Base-by-base conservation (phyloP, 2,329 filamentous ascomycete genomes). In the Alternaria brassicicola region DNA sequence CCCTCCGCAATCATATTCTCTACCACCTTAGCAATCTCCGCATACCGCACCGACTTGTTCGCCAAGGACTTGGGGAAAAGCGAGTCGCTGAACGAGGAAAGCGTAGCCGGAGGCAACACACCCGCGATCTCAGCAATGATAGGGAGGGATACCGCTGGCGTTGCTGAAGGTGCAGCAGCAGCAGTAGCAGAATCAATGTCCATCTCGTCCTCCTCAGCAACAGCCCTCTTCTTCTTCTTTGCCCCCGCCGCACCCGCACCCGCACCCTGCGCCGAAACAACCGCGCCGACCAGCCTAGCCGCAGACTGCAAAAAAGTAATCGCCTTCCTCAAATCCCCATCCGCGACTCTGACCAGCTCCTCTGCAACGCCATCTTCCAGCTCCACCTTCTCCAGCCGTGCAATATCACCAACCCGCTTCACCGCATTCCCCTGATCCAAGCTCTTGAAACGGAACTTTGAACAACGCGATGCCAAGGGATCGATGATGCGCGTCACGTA, bases 401-500 rank as follows among this genome's bases (percentile, higher is more conserved):
- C 93, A 78, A 99, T 99, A 52, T 93, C 87, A 69, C 90, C 86
- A 12, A 99, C 80, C 53, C 96, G 83, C 71, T 84, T 86, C 68
- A 88, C 89, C 7, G 95, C 92, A 73, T 96, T 96, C 7, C 86
- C 87, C 70, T 93, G 90, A 76, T 97, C 94, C 63, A 99, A 81
- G 64, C 91, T 92, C 86, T 99, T 99, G 85, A 99, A 99, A 30
- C 95, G 85, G 76, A 99, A 99, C 79, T 99, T 99, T 78, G 89
- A 93, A 81, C 95, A 99, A 69, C 95, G 86, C 76, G 88, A 93
- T 1, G 95, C 95, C 21, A 99, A 81, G 6, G 95, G 96, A 75
- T 99, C 95, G 71, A 99, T 99, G 75, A 99, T 99, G 58, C 95
- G 85, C 3, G 95, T 98, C 43, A 99, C 95, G 72, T 99, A 99